A percentile compares a stretch with the other conserved stretches of the same genome.
Evolutionary conservation across 1,139 yeast genomes (phyloP).

Genomic region (Lodderomyces parapsilosis): DNA sequence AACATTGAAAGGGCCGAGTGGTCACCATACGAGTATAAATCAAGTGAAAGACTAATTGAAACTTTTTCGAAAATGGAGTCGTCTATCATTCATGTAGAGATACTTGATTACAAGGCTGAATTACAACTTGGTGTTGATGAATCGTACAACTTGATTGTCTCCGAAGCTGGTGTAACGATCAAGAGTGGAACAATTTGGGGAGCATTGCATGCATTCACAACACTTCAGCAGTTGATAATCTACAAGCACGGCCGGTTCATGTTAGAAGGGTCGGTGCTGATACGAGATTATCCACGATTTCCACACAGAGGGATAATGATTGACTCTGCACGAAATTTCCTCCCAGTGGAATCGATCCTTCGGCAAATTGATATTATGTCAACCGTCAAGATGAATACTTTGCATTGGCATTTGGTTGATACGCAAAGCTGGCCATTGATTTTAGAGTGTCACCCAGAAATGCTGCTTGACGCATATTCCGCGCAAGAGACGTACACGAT

Average conservation of each 20-base stretch:
- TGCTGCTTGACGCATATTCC: slow-evolving; percentile 46
- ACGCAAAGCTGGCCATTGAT: slow-evolving; percentile 49
- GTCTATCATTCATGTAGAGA: slow-evolving; percentile 6
- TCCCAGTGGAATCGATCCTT: slow-evolving; percentile 27
- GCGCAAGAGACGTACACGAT: slow-evolving; percentile 31
- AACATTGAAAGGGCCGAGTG: slow-evolving; percentile 22
- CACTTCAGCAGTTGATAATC: slow-evolving; percentile 44
- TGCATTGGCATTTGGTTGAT: slow-evolving; percentile 50
- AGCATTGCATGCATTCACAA: slow-evolving; percentile 42
- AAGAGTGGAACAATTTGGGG: slow-evolving; percentile 44
- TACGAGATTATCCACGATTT: slow-evolving; percentile 38
- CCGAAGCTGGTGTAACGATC: slow-evolving; percentile 20
- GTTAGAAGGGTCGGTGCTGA: slow-evolving; percentile 35
- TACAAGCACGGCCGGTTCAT: slow-evolving; percentile 21
- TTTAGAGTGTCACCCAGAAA: slow-evolving; percentile 35
- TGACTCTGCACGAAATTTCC: slow-evolving; percentile 45
- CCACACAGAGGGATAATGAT: slow-evolving; percentile 48
- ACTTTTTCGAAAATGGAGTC: slow-evolving; percentile 10
- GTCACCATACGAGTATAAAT: slow-evolving; percentile 18
- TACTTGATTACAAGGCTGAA: slow-evolving; percentile 27
- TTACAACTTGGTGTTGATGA: slow-evolving; percentile 45
- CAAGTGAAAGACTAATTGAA: slow-evolving; percentile 11
- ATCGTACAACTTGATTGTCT: slow-evolving; percentile 29
- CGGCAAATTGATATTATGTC: slow-evolving; percentile 46
- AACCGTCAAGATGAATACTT: slow-evolving; percentile 38